phyloP scores from a whole-genome alignment of 768 basidiomycete genomes.

The Coprinopsis sp. region DNA sequence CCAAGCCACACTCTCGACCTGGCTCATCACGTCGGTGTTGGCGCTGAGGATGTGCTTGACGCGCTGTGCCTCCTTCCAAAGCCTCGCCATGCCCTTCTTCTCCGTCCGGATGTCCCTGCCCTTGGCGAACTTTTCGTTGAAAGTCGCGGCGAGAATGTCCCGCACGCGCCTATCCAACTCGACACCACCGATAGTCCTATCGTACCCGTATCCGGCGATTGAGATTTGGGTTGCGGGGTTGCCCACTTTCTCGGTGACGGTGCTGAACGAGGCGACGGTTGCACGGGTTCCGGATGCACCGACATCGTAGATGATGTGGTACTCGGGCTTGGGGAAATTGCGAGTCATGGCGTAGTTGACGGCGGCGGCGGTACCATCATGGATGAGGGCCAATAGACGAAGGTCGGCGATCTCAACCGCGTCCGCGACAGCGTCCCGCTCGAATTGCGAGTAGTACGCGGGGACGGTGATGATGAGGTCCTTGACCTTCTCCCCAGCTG shows the following conservation, averaged over 20 bases:
- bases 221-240: slow-evolving; percentile 63
- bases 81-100: slow-evolving; percentile 83
- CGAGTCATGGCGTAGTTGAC: slow-evolving; percentile 98
- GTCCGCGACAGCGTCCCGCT: slow-evolving; percentile 88
- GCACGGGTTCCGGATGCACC: slow-evolving; percentile 81
- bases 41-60: slow-evolving; percentile 93
- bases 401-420: slow-evolving; percentile 91
- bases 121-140: slow-evolving; percentile 55
- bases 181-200: slow-evolving; percentile 72
- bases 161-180: slow-evolving; percentile 80
- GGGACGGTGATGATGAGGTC: slow-evolving; percentile 91
- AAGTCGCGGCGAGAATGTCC: slow-evolving; percentile 72
- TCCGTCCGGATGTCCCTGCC: slow-evolving; percentile 66
- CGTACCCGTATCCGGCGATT: slow-evolving; percentile 79
- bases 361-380: slow-evolving; percentile 93
- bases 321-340: slow-evolving; percentile 71
- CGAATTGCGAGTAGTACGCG: slow-evolving; percentile 83
- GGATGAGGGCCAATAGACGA: slow-evolving; percentile 75
- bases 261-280: slow-evolving; percentile 67
- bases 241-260: slow-evolving; percentile 46
- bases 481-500: slow-evolving; percentile 69
- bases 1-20: slow-evolving; percentile 86
- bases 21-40: slow-evolving; percentile 72
- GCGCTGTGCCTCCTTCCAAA: slow-evolving; percentile 90
- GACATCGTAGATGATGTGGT: slow-evolving; percentile 92